These are phyloP conservation scores for Fusarium chlamydosporum DNA, from an alignment of 2,329 filamentous ascomycete species.

Conservation along the genomic window DNA sequence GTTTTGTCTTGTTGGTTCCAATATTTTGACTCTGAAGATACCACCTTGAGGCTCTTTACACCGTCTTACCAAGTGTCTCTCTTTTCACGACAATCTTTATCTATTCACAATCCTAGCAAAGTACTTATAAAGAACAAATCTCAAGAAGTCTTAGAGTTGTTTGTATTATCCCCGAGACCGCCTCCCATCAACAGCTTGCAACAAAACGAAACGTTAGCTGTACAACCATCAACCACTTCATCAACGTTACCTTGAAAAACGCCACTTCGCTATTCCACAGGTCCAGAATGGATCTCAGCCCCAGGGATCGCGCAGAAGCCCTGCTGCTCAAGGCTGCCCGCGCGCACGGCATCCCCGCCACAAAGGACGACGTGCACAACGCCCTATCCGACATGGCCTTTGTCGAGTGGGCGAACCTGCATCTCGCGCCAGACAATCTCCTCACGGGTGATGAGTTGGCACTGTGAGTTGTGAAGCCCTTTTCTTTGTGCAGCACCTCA, in stretches of 20 bases:
- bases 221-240: slow-evolving; percentile 38
- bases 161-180: slow-evolving; percentile 12
- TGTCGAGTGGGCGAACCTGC: slow-evolving; percentile 64
- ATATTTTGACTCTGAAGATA: not conserved
- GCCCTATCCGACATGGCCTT: slow-evolving; percentile 58
- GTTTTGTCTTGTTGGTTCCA: not conserved
- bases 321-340: slow-evolving; percentile 55
- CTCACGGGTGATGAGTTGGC: slow-evolving; percentile 68
- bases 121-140: not conserved
- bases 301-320: slow-evolving; percentile 52
- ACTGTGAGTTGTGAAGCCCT: slow-evolving; percentile 58
- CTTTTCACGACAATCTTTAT: not conserved
- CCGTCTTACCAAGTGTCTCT: slow-evolving; percentile 3
- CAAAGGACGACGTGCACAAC: slow-evolving; percentile 57
- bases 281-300: slow-evolving; percentile 50
- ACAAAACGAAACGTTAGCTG: slow-evolving; percentile 31
- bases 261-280: slow-evolving; percentile 55
- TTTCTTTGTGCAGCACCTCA: slow-evolving; percentile 18
- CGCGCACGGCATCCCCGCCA: slow-evolving; percentile 52
- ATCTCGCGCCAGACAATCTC: slow-evolving; percentile 66
- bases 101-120: not conserved
- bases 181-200: slow-evolving; percentile 3
- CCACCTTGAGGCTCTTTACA: slow-evolving; percentile 20
- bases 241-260: slow-evolving; percentile 44
- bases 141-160: not conserved